Conservation (phyloP, 1,284 basidiomycete species). For the Coniferiporia weirii region DNA sequence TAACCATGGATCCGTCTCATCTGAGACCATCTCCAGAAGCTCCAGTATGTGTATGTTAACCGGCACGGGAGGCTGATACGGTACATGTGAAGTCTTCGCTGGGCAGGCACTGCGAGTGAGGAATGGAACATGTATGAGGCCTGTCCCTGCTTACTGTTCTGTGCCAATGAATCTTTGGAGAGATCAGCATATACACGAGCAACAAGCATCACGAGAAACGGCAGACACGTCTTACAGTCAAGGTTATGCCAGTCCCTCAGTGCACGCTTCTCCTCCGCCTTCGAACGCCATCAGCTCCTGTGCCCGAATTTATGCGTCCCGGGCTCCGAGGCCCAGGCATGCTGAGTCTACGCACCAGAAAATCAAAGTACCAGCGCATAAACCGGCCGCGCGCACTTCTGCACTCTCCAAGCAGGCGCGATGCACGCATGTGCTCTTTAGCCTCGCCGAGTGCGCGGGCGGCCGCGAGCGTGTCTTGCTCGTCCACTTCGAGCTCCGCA, state of each 20-base stretch:
- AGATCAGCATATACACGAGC: slow-evolving; percentile 4
- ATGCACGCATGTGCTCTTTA: slow-evolving; percentile 77
- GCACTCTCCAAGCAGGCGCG: slow-evolving; percentile 58
- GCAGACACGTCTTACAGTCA: slow-evolving; percentile 48
- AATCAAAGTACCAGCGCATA: slow-evolving; percentile 76
- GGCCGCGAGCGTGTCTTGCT: slow-evolving; percentile 63
- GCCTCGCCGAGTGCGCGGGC: slow-evolving; percentile 76
- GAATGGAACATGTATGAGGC: no score
- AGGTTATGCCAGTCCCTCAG: slow-evolving; percentile 68
- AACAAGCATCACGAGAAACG: slow-evolving; percentile 33
- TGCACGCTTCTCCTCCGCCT: slow-evolving; percentile 62
- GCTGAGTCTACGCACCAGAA: slow-evolving; percentile 60
- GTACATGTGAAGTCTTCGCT: slow-evolving; percentile 46
- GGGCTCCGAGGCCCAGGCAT: not conserved
- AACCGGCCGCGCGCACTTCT: slow-evolving; percentile 72
- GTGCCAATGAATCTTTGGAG: not conserved
- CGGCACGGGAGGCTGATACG: slow-evolving; percentile 67
- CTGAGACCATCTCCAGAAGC: slow-evolving; percentile 53
- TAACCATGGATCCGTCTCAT: slow-evolving; percentile 74
- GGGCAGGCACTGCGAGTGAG: not conserved
- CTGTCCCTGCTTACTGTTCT: slow-evolving; percentile 3
- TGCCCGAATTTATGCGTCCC: not conserved
- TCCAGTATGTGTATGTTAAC: slow-evolving; percentile 59
- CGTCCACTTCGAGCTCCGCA: slow-evolving; percentile 48
- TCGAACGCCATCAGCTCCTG: slow-evolving; percentile 24